Evolutionary conservation across 345 rosid species (phyloP).

Genomic region (Moricandia moricandioides): DNA sequence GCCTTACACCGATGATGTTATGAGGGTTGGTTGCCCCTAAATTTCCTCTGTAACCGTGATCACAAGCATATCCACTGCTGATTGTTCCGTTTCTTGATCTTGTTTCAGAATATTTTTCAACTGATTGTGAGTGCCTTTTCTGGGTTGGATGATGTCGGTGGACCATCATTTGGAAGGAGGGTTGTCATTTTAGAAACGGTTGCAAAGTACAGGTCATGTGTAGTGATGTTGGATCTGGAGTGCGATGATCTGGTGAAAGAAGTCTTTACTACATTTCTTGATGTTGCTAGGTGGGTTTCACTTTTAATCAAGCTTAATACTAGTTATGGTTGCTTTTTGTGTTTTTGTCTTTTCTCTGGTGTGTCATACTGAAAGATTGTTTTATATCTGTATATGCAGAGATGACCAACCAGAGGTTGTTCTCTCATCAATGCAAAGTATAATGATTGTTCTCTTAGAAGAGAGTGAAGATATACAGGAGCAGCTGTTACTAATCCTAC

Average conservation of each 20-base stretch:
- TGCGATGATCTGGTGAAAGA: constrained; percentile 85
- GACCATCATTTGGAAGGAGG: constrained; percentile 93
- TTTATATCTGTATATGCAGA: constrained; percentile 47
- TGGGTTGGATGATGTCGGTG: constrained; percentile 76
- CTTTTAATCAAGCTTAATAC: constrained; percentile 13
- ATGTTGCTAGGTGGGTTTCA: constrained; percentile 81
- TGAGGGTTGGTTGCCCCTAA: constrained; percentile 58
- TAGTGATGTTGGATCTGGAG: constrained; percentile 98
- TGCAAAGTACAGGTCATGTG: constrained; percentile 94
- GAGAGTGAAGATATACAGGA: constrained; percentile 91
- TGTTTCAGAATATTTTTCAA: constrained; percentile 76
- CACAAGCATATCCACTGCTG: background rate
- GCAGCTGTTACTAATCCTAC: constrained; percentile 65
- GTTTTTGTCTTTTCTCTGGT: background rate
- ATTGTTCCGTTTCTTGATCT: constrained; percentile 24
- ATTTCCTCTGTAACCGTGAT: background rate
- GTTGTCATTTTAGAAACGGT: constrained; percentile 91
- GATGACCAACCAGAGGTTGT: constrained; percentile 94
- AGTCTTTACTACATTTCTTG: constrained; percentile 84
- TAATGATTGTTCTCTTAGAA: constrained; percentile 79
- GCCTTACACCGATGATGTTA: constrained; percentile 76
- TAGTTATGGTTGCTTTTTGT: background rate
- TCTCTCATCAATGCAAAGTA: constrained; percentile 81
- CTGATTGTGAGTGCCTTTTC: constrained; percentile 80
- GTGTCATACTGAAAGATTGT: constrained; percentile 4